Conservation (phyloP, 1,284 basidiomycete genomes). For the Trichosporon sp. region DNA sequence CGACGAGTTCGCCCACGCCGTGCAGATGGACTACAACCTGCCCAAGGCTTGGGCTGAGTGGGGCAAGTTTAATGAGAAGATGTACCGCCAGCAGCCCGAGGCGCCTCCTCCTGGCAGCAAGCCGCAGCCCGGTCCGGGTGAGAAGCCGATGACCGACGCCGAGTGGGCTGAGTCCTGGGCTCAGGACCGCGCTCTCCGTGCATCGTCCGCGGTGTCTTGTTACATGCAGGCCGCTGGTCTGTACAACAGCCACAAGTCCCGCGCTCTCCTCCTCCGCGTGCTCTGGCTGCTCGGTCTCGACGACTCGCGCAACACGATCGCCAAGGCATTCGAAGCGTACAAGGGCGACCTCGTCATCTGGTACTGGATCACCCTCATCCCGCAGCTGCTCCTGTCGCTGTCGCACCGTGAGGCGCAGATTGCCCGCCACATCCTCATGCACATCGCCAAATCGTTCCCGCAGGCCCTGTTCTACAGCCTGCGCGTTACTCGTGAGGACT, state of each 20-base stretch:
- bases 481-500: constrained; percentile 89
- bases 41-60: constrained; percentile 99
- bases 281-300: constrained; percentile 97
- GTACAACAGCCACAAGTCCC: constrained; percentile 92
- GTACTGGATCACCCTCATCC: constrained; percentile 99
- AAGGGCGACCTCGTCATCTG: constrained; percentile 96
- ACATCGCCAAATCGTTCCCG: constrained; percentile 89
- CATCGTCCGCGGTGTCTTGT: constrained; percentile 92
- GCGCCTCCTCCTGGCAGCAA: constrained; percentile 38
- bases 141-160: constrained; percentile 70
- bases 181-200: constrained; percentile 64
- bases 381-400: constrained; percentile 89
- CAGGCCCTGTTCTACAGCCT: constrained; percentile 97
- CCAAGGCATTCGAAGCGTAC: constrained; percentile 91
- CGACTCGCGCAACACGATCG: constrained; percentile 70
- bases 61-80: constrained; percentile 91
- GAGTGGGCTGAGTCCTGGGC: constrained; percentile 52
- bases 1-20: constrained; percentile 87
- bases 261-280: constrained; percentile 87
- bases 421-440: constrained; percentile 84
- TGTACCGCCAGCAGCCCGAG: constrained; percentile 66
- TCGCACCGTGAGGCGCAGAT: constrained; percentile 91
- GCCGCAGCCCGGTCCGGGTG: constrained; percentile 57
- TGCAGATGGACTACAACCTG: constrained; percentile 92
- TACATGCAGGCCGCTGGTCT: constrained; percentile 96